Base-by-base conservation (phyloP, 768 basidiomycete genomes). In the Phallus indusiatus region DNA sequence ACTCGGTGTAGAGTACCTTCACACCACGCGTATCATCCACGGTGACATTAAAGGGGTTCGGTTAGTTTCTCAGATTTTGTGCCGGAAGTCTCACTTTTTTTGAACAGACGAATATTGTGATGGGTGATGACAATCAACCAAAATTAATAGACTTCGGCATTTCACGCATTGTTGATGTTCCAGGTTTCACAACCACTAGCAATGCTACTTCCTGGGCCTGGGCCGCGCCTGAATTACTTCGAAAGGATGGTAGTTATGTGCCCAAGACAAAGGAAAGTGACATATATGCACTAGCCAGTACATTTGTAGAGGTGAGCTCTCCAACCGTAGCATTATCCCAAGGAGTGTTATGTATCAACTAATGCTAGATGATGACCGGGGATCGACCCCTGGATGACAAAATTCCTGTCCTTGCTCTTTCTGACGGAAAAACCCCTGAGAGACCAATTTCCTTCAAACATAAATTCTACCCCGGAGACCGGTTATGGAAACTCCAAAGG, bases 11-110 rank as follows among this genome's bases (percentile, higher is more conserved):
- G 20, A 61, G 28, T 68, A 67, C 35, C 48, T 68, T 6, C 67
- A 68, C 53, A 20, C 36, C 5, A 11, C 60, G 17, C 46, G 59
- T 9, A 54, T 67, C 2, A 56, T 68, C 17, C 67, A 68, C 21
- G 67, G 66, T 17, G 67, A 67, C 56, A 46, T 68, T 7, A 64
- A 67, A 48, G 66, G 54, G 34, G 67, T 67, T 50, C 17, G 46
- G 33, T 4, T 20, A 36, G 2, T 17, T 28, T 20, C 17, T 46
- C 10, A 18, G 35, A 49, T 35, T 14, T 14, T 10, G 4, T 10
- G 12, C 42, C 42, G n/a, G 42, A 4, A 42, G 14, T 42, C 4
- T 14, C 12, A 42, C 9, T n/a, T 8, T 35, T 37, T 16, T 2
- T 36, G 12, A 14, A 8, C 17, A 55, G 54, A 46, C 34, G 7